Percentiles rank a stretch among this genome's conserved stretches.
These are phyloP conservation scores for Takashimella koratensis DNA, from an alignment of 1,284 basidiomycete genomes.

Conservation along the genomic window DNA sequence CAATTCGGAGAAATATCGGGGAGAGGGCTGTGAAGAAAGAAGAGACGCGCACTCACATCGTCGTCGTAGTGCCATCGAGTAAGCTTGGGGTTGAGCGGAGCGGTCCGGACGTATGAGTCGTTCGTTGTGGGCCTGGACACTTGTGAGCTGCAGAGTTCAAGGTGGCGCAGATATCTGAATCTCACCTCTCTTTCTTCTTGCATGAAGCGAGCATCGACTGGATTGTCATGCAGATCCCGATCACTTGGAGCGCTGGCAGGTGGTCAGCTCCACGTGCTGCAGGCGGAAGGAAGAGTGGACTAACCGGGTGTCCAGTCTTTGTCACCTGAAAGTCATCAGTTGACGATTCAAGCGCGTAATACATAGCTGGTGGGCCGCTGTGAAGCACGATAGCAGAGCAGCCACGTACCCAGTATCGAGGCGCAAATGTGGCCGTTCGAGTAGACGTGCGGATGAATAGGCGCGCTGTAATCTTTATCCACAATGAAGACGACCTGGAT, in stretches of 20 bases:
- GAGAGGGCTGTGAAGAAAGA: background rate
- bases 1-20: background rate
- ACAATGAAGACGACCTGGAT: constrained; percentile 46
- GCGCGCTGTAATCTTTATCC: constrained; percentile 36
- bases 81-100: constrained; percentile 45
- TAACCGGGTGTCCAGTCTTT: constrained; percentile 44
- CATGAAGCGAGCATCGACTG: constrained; percentile 51
- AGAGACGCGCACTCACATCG: constrained; percentile 40
- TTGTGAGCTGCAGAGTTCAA: constrained; percentile 3
- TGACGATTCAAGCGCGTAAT: too few relatives aligned
- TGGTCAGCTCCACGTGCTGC: background rate
- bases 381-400: too few relatives aligned
- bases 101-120: constrained; percentile 43
- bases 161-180: too few relatives aligned
- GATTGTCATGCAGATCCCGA: constrained; percentile 49
- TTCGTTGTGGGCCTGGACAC: constrained; percentile 45
- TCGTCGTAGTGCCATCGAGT: constrained; percentile 48
- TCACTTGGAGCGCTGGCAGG: constrained; percentile 43
- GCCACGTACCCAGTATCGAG: constrained; percentile 36
- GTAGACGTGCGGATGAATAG: constrained; percentile 49
- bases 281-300: background rate
- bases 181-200: constrained; percentile 46
- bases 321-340: background rate
- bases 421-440: constrained; percentile 51
- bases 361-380: too few relatives aligned